phyloP scores from a whole-genome alignment of 179 eudicot genomes.

The Amaranthus tricolor region DNA sequence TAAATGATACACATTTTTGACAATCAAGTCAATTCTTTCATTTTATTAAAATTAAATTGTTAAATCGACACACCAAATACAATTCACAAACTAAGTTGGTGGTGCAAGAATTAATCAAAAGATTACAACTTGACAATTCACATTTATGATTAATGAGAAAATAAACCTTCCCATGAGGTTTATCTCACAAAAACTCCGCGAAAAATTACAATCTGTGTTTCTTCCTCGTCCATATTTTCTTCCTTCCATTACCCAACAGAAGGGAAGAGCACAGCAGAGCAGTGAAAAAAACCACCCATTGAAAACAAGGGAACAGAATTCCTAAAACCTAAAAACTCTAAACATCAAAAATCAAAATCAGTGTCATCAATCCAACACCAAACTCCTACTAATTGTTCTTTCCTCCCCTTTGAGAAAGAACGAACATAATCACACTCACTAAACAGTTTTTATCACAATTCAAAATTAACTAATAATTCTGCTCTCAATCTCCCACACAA shows the following conservation, averaged over 20 bases:
- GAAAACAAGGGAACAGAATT: background rate
- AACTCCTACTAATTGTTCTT: conserved; percentile 12
- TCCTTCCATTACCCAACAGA: background rate
- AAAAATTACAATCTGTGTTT: background rate
- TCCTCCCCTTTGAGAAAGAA: conserved; percentile 37
- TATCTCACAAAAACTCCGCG: conserved; percentile 19
- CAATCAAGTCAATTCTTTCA: background rate
- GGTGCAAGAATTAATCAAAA: conserved; percentile 11
- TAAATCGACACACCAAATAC: background rate
- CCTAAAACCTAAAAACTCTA: conserved; percentile 19
- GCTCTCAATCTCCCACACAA: conserved; percentile 22
- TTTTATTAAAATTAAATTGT: background rate
- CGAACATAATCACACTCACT: conserved; percentile 16
- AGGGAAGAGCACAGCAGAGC: conserved; percentile 13
- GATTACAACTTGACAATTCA: conserved; percentile 1
- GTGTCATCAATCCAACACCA: conserved; percentile 19
- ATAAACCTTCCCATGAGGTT: conserved; percentile 18
- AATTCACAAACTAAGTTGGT: background rate
- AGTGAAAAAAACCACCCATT: conserved; percentile 3
- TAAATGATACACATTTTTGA: background rate
- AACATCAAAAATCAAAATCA: conserved; percentile 25
- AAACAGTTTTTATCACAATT: background rate
- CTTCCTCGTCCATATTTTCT: background rate
- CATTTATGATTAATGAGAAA: conserved; percentile 11
- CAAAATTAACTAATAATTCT: background rate